Evolutionary conservation across 345 rosid genomes (phyloP), one percentile per base, ranked within the genome.

Genomic region (Mangifera indica): DNA sequence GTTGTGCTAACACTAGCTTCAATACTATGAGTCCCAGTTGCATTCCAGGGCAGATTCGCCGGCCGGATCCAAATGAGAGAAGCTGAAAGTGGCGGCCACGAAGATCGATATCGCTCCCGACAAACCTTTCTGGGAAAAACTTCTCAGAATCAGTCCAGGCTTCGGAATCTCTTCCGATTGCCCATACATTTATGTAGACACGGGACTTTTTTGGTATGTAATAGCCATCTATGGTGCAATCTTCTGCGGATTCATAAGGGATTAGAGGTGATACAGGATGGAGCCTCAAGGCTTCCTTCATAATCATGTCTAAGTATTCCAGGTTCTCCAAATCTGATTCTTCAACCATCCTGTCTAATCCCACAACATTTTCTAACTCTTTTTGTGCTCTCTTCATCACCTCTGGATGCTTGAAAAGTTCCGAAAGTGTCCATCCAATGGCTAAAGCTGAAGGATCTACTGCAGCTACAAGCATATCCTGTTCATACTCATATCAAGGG

Each of bases 291-390:
- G 74, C 56, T 73, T 77, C 77, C 20, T 77, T 78, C n/a, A 78
- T 21, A 3, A 78, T 72, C 75, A 57, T 57, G 37, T 57, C 13
- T 25, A 22, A 24, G 61, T 25, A 57, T 24, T 57, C 17, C 34
- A 57, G 15, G 61, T 57, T 57, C 10, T 73, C 74, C 21, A 78
- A 2, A 37, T 70, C 81, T 5, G 74, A 69, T 53, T 74, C 81
- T 60, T 77, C 77, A 13, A 77, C 74, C 69, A 62, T 61, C 59
- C 84, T 80, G 2, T 78, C 51, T 68, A 78, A 1, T 0, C 88
- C 91, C 15, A 85, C 76, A 20, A 72, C 72, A 1, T 65, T 64
- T 63, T 85, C 76, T 0, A 87, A 26, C 55, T 84, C 88, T 5
- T 61, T 61, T 54, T 78, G 90, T 20, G 71, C 77, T 76, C 72